phyloP scores from a whole-genome alignment of 2,329 filamentous ascomycete genomes.

The Pseudogymnoascus sp. region DNA sequence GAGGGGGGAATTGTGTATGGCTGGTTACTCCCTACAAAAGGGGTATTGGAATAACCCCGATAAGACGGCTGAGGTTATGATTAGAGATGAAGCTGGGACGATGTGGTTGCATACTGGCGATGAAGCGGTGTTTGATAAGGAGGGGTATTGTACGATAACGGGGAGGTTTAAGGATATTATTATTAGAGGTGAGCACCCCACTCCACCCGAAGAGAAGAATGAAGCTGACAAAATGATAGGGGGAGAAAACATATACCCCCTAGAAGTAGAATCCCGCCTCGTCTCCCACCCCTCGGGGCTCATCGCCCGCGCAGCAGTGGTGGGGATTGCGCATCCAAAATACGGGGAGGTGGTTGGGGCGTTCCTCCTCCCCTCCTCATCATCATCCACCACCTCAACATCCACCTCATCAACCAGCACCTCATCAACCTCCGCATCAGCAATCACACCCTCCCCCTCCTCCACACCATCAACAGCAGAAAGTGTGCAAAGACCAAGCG shows the following conservation, averaged over 20 bases:
- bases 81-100: slow-evolving; percentile 43
- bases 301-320: slow-evolving; percentile 57
- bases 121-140: slow-evolving; percentile 57
- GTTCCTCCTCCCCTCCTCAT: slow-evolving; percentile 42
- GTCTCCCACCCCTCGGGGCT: slow-evolving; percentile 46
- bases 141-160: slow-evolving; percentile 65
- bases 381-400: slow-evolving; percentile 14
- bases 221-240: slow-evolving; percentile 33
- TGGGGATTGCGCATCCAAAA: slow-evolving; percentile 60
- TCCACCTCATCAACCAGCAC: too few species aligned
- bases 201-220: neutral
- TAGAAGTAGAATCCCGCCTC: slow-evolving; percentile 69
- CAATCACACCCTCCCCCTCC: too few species aligned
- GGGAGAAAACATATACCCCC: slow-evolving; percentile 65
- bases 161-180: slow-evolving; percentile 75
- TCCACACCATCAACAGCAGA: too few species aligned
- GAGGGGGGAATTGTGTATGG: slow-evolving; percentile 67
- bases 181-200: slow-evolving; percentile 49
- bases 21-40: slow-evolving; percentile 66
- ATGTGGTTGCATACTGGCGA: slow-evolving; percentile 63
- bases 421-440: too few species aligned
- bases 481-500: slow-evolving; percentile 38
- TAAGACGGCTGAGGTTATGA: slow-evolving; percentile 59
- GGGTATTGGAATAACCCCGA: slow-evolving; percentile 62
- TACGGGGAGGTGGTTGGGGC: slow-evolving; percentile 67